phyloP scores from a whole-genome alignment of 192 early-diverging fungal species.

The Podila minutissima region DNA sequence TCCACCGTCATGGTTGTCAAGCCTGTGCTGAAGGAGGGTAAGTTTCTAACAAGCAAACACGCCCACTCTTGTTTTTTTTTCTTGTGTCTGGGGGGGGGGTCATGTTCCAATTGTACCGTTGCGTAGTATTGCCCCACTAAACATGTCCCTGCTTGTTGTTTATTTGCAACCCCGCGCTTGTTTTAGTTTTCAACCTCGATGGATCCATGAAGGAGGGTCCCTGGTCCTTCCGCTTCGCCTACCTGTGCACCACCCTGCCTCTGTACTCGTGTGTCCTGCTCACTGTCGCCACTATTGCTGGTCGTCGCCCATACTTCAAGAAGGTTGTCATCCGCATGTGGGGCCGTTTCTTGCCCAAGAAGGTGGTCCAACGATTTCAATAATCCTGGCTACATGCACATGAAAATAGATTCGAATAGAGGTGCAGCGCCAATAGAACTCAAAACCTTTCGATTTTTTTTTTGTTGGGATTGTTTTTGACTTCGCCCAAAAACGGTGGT shows the following conservation, averaged over 20 bases:
- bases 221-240: slow-evolving; percentile 52
- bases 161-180: background rate
- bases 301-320: slow-evolving; percentile 52
- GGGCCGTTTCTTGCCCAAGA: slow-evolving; percentile 52
- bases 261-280: slow-evolving; percentile 51
- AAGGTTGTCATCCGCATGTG: slow-evolving; percentile 55
- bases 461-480: too few species aligned
- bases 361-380: slow-evolving; percentile 40
- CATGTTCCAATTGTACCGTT: background rate
- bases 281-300: slow-evolving; percentile 44
- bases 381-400: background rate
- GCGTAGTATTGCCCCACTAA: background rate
- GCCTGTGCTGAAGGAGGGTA: slow-evolving; percentile 47
- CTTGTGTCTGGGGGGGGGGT: background rate
- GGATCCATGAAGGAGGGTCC: slow-evolving; percentile 53
- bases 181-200: slow-evolving; percentile 29
- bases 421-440: too few species aligned
- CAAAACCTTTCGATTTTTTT: too few species aligned
- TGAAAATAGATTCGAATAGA: background rate
- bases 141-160: background rate
- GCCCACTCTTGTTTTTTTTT: background rate
- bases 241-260: slow-evolving; percentile 52
- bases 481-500: too few species aligned
- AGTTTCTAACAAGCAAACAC: background rate
- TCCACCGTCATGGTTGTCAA: slow-evolving; percentile 54